Conservation (phyloP, 352 stramenopile genomes). For the Globisporangium cylindrosporum region DNA sequence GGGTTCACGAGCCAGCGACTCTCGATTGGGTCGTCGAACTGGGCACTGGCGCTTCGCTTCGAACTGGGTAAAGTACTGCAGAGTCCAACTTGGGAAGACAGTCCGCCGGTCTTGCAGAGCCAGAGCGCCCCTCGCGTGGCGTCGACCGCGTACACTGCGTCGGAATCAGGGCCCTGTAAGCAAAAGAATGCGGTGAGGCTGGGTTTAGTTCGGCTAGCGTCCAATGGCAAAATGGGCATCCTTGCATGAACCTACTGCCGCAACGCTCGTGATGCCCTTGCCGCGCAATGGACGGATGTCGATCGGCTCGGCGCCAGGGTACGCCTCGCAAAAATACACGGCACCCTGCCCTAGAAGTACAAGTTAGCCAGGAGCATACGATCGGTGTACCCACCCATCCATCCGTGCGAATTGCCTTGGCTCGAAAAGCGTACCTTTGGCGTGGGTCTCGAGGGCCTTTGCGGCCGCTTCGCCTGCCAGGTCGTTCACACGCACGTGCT, state of each 20-base stretch:
- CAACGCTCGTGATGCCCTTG: conserved; percentile 44
- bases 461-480: conserved; percentile 57
- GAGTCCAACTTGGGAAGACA: conserved; percentile 62
- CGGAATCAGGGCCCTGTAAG: conserved; percentile 51
- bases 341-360: conserved; percentile 40
- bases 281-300: conserved; percentile 63
- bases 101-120: conserved; percentile 73
- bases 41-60: neutral
- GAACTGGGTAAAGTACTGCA: conserved; percentile 36
- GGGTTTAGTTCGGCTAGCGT: neutral
- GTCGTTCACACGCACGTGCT: conserved; percentile 57
- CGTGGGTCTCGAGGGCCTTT: conserved; percentile 47
- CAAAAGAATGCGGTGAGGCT: neutral
- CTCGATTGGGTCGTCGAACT: conserved; percentile 47
- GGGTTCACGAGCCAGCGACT: conserved; percentile 71
- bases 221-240: neutral
- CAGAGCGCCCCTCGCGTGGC: conserved; percentile 45
- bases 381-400: too few species aligned
- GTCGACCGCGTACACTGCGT: conserved; percentile 73
- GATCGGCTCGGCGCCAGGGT: conserved; percentile 32
- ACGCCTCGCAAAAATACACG: conserved; percentile 67
- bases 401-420: neutral
- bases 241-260: neutral
- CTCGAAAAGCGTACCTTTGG: conserved; percentile 27
- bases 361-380: neutral